These are phyloP conservation scores for Rasamsonia emersonii DNA, from an alignment of 2,329 filamentous ascomycete genomes.

Conservation along the genomic window DNA sequence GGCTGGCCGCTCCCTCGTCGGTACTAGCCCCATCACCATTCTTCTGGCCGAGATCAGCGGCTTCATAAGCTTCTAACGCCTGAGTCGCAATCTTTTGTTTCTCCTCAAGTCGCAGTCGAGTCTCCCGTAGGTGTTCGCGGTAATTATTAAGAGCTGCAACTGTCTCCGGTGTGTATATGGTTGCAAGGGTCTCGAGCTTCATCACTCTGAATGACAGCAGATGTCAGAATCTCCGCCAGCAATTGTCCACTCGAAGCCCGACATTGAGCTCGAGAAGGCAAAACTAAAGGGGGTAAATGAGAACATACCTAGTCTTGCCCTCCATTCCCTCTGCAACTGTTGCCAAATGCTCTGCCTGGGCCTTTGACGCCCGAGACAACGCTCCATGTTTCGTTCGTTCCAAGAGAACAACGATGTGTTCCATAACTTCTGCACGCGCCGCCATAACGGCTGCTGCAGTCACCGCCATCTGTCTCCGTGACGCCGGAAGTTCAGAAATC, in stretches of 20 bases:
- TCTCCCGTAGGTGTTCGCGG: constrained; percentile 22
- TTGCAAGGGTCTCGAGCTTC: constrained; percentile 27
- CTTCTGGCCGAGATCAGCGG: constrained; percentile 12
- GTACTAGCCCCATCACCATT: constrained; percentile 4
- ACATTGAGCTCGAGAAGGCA: no score
- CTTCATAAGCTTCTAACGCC: constrained; percentile 28
- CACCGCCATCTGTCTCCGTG: constrained; percentile 25
- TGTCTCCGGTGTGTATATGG: constrained; percentile 31
- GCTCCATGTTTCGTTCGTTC: constrained; percentile 32
- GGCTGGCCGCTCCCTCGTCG: neutral
- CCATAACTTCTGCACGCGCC: constrained; percentile 23
- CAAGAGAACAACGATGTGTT: constrained; percentile 30
- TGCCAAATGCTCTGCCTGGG: constrained; percentile 31
- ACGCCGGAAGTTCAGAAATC: constrained; percentile 23
- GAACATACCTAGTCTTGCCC: constrained; percentile 27
- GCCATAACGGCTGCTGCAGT: constrained; percentile 27
- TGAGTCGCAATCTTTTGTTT: constrained; percentile 19
- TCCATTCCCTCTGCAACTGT: constrained; percentile 30
- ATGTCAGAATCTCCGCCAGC: no score
- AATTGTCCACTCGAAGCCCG: no score
- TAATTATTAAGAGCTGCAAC: constrained; percentile 25
- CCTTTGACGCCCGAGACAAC: constrained; percentile 26
- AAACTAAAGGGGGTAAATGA: neutral
- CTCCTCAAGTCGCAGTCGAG: constrained; percentile 21
- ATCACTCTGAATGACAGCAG: constrained; percentile 23